Conservation (phyloP, 257 asterid species). For the Striga asiatica region DNA sequence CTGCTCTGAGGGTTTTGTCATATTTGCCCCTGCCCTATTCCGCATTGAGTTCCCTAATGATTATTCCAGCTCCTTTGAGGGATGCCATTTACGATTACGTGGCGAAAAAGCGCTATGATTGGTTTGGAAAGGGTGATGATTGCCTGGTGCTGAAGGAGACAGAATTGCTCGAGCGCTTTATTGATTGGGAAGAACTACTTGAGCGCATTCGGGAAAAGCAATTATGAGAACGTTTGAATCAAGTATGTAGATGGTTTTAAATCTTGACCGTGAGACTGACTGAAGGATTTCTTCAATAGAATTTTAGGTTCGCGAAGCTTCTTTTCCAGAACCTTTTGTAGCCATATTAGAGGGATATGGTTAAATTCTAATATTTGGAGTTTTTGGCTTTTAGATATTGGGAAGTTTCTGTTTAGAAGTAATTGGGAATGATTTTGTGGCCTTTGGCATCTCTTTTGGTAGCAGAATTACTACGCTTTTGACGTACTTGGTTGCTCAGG, state of each 20-base stretch:
- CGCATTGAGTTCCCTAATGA: conserved; percentile 46
- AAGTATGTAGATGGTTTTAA: neutral
- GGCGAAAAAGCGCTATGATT: conserved; percentile 61
- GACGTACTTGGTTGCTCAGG: no score
- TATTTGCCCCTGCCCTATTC: conserved; percentile 72
- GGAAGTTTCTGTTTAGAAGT: neutral
- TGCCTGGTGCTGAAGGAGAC: conserved; percentile 71
- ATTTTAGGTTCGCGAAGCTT: no score
- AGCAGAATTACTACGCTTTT: no score
- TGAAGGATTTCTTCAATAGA: no score
- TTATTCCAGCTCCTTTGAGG: conserved; percentile 69
- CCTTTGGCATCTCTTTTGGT: no score
- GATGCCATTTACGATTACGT: conserved; percentile 70
- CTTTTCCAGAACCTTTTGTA: neutral
- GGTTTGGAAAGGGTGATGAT: conserved; percentile 69
- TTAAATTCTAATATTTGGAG: neutral
- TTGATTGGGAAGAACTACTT: conserved; percentile 73
- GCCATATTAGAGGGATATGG: neutral
- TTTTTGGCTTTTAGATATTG: neutral
- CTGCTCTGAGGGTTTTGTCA: conserved; percentile 71
- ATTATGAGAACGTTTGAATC: conserved; percentile 14
- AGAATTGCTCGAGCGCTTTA: conserved; percentile 75
- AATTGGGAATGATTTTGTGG: neutral
- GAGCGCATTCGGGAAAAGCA: conserved; percentile 32
- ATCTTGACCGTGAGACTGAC: neutral